Evolutionary conservation across 306 rosid species (phyloP).

Genomic region (Sicyos edulis): DNA sequence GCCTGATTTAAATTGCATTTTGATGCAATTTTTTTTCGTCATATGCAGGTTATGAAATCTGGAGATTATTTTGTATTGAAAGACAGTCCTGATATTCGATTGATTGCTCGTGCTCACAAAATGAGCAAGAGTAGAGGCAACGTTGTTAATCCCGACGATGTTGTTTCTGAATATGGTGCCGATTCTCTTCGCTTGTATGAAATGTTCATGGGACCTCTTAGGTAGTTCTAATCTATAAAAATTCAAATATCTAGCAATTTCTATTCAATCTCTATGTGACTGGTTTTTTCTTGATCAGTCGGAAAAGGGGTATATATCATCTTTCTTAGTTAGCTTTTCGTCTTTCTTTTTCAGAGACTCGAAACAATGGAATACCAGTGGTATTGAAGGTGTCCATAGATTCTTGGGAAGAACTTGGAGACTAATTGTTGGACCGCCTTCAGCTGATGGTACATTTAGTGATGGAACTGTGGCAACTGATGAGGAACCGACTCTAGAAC

Average conservation of each 20-base stretch:
- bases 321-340: conserved; percentile 15
- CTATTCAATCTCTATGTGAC: conserved; percentile 22
- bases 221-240: conserved; percentile 39
- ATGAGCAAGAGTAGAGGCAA: conserved; percentile 99
- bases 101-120: conserved; percentile 82
- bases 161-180: conserved; percentile 89
- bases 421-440: conserved; percentile 74
- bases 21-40: conserved; percentile 5
- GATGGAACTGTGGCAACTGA: conserved; percentile 73
- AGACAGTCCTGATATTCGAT: conserved; percentile 62
- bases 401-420: conserved; percentile 96
- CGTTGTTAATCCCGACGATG: conserved; percentile 90
- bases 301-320: neutral
- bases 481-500: conserved; percentile 71
- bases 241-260: neutral
- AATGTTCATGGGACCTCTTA: conserved; percentile 99
- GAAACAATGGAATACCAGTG: conserved; percentile 87
- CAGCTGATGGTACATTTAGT: conserved; percentile 64
- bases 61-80: conserved; percentile 81
- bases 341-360: conserved; percentile 55
- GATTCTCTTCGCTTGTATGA: conserved; percentile 95
- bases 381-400: conserved; percentile 91
- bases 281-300: conserved; percentile 14
- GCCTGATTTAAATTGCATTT: neutral
- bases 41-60: conserved; percentile 59